Conservation (phyloP, 176 grass and related monocot species). For the Carex myosuroides region DNA sequence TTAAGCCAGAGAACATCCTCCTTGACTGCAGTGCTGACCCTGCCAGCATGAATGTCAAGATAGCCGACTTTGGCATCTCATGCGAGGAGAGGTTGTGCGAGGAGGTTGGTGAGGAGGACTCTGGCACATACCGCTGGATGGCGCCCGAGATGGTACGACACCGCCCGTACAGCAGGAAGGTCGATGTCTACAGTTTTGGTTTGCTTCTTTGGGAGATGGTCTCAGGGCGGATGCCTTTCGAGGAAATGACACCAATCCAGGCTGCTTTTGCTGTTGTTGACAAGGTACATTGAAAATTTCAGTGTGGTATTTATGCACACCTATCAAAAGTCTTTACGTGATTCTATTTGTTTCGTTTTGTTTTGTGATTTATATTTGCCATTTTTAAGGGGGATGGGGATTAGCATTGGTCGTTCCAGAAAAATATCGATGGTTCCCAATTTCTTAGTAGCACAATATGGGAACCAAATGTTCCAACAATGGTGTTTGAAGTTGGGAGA, state of each 20-base stretch:
- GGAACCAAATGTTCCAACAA: neutral
- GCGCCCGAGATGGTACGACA: constrained; percentile 88
- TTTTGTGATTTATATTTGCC: neutral
- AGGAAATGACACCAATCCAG: constrained; percentile 77
- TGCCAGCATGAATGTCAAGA: constrained; percentile 36
- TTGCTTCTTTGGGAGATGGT: constrained; percentile 95
- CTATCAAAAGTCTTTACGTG: neutral
- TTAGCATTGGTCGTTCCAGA: neutral
- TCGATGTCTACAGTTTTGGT: constrained; percentile 97
- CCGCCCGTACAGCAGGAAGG: constrained; percentile 60
- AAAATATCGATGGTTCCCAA: neutral
- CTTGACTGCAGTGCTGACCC: constrained; percentile 31
- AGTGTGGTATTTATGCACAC: neutral
- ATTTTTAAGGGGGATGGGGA: neutral
- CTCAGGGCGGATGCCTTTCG: constrained; percentile 60
- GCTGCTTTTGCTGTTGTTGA: constrained; percentile 91
- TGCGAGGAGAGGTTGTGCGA: constrained; percentile 70
- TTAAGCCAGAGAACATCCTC: constrained; percentile 96
- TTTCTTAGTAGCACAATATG: neutral
- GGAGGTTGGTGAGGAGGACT: constrained; percentile 44
- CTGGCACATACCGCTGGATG: constrained; percentile 97
- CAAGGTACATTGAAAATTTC: constrained; percentile 50
- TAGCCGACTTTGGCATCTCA: constrained; percentile 91
- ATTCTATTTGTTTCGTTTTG: neutral
- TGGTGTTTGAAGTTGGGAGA: neutral